Base-by-base conservation (phyloP, 2,329 filamentous ascomycete genomes). In the Dactylellina sp. region DNA sequence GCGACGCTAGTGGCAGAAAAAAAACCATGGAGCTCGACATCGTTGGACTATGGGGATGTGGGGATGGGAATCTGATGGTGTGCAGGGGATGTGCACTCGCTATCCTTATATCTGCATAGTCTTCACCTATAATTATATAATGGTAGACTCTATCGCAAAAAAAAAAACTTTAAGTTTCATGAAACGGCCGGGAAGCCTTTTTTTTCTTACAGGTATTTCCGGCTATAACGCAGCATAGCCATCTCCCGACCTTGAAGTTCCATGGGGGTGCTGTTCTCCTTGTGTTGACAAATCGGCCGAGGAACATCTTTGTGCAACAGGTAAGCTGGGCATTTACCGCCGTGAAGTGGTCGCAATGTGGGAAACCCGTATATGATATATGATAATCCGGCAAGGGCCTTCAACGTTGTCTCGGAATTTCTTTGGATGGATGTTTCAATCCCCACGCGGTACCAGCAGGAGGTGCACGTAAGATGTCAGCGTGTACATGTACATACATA, bases 231-330 rank as follows among this genome's bases (percentile, higher is more conserved):
- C 37, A 16, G 37, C 37, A 40, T 40, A 16, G 37, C 11, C 37
- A 40, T 32, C 28, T 32, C 9, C 28, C 28, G 28, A 32, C 28
- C 9, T 32, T 32, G 28, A 4, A 9, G 9, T 32, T 32, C 28
- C 28, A 32, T 32, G 28, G 28, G n/a, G 28, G 28, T 32, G 28
- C 28, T 5, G 28, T 32, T 32, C 9, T 32, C 9, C 9, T 32
- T 16, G 35, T 55, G 50, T 55, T 55, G 50, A 55, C 50, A 55
- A 55, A 55, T 55, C 50, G 50, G 9, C 7, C 2, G n/a, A 16
- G 12, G 18, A 40, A 11, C 18, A 6, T 20, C 14, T 18, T 55
- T 55, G 50, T 55, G 50, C 20, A 40, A 55, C 50, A 39, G 32
- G 50, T 55, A 40, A 55, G 32, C 37, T 39, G 50, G n/a, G 12